Conservation (phyloP, 805 yeast genomes). For the Ogataea corticis region DNA sequence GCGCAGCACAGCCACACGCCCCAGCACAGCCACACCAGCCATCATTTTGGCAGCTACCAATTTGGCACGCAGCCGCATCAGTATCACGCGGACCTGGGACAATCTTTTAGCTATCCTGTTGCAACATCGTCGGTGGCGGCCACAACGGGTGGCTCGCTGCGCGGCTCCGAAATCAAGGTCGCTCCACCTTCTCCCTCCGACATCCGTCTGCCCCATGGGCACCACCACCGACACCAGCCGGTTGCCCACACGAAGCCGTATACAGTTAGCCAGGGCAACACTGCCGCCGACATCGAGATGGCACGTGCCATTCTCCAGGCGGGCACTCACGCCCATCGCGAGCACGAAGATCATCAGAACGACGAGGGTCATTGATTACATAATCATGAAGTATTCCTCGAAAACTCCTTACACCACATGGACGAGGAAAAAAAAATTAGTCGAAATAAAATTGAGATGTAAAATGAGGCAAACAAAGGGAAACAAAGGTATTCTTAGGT, state of each 20-base stretch:
- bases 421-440: neutral
- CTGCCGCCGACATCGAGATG: slow-evolving; percentile 14
- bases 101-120: slow-evolving; percentile 10
- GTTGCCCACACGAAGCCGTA: neutral
- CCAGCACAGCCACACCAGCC: slow-evolving; percentile 14
- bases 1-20: too few relatives aligned
- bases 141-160: too few relatives aligned
- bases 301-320: slow-evolving; percentile 13
- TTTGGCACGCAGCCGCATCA: slow-evolving; percentile 18
- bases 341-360: neutral
- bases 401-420: neutral
- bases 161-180: too few relatives aligned
- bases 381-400: neutral
- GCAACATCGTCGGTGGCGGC: too few relatives aligned
- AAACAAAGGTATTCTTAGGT: too few relatives aligned
- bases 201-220: neutral
- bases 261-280: neutral
- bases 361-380: neutral
- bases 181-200: neutral
- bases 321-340: neutral
- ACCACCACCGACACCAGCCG: neutral
- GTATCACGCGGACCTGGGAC: slow-evolving; percentile 9
- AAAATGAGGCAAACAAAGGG: neutral
- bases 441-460: neutral
- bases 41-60: slow-evolving; percentile 9